Conservation (phyloP, 345 rosid genomes). For the Barbarea vulgaris region DNA sequence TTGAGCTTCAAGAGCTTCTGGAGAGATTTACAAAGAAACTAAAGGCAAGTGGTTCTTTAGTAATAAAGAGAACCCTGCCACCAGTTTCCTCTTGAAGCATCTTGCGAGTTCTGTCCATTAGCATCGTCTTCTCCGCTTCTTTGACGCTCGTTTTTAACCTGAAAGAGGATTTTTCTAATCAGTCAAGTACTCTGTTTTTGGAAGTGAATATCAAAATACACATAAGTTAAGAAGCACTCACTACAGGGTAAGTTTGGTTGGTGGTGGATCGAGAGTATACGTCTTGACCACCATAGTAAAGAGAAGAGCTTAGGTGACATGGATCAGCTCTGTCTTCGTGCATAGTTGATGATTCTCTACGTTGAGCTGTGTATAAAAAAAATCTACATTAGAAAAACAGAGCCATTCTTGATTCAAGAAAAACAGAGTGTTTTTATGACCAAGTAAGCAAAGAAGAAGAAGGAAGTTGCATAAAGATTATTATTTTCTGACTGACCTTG, state of each 20-base stretch:
- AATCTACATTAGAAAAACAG: conserved; percentile 7
- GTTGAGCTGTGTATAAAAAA: conserved; percentile 40
- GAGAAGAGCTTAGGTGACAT: conserved; percentile 88
- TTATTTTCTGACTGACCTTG: conserved; percentile 47
- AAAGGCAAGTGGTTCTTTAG: conserved; percentile 41
- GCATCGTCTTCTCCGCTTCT: conserved; percentile 59
- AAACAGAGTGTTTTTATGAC: conserved; percentile 15
- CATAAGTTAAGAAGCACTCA: conserved; percentile 45
- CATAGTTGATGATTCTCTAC: conserved; percentile 40
- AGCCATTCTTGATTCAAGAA: conserved; percentile 23
- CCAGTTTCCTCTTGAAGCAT: conserved; percentile 96
- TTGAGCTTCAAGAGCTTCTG: conserved; percentile 23
- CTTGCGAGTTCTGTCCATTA: conserved; percentile 54
- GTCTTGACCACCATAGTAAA: conserved; percentile 94
- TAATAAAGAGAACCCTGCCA: conserved; percentile 99
- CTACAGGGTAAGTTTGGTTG: conserved; percentile 55
- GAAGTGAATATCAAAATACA: neutral
- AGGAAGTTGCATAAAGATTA: neutral
- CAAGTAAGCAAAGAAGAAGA: conserved; percentile 11
- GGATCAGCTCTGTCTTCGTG: conserved; percentile 42
- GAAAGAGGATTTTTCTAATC: neutral
- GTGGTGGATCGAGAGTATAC: conserved; percentile 56
- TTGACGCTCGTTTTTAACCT: conserved; percentile 55
- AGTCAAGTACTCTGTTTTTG: conserved; percentile 9
- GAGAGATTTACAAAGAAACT: conserved; percentile 30